Base-by-base conservation (phyloP, 176 grass and related monocot species). In the Elymus sibiricus region DNA sequence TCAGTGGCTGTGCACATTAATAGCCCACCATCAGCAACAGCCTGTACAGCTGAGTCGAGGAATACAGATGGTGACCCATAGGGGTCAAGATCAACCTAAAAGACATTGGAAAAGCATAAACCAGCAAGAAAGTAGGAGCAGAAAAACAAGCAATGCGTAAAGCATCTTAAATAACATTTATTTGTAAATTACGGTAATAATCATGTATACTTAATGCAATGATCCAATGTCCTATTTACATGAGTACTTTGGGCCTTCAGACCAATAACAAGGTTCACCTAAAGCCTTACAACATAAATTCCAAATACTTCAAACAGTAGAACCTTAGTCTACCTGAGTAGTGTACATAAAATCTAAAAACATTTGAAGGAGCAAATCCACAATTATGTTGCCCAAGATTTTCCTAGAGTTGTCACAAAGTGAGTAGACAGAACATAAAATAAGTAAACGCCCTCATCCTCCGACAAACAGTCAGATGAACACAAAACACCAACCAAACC, bases 1-100 rank as follows among this genome's bases (percentile, higher is more conserved):
- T 99, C 97, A 87, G 97, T 99, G 79, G 97, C 97, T 34, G 94
- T 96, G 46, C 97, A 99, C 94, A 99, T 94, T 60, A 99, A 82
- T 37, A 99, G 68, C 16, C 97, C 97, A 31, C 97, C 97, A 88
- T 99, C 94, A 49, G 90, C 88, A 87, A 96, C 88, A 11, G 94
- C 86, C 77, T 99, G 97, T 67, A 99, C 90, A 59, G 97, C 97
- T 25, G 97, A 99, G 84, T 99, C 97, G 59, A 99, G 84, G 78
- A 99, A 99, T 79, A 91, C 79, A 68, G 97, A 92, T 80, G 97
- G 97, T 77, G 97, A 92, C 22, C 97, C 97, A 39, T 99, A 99
- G 15, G 94, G 97, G 82, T 99, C 97, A 64, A 99, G 90, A 91
- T 99, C 97, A 80, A 99, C 92, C 97, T 96, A 83, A 46, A 81